Conservation (phyloP, 768 basidiomycete species). For the Pulveroboletus sp. region DNA sequence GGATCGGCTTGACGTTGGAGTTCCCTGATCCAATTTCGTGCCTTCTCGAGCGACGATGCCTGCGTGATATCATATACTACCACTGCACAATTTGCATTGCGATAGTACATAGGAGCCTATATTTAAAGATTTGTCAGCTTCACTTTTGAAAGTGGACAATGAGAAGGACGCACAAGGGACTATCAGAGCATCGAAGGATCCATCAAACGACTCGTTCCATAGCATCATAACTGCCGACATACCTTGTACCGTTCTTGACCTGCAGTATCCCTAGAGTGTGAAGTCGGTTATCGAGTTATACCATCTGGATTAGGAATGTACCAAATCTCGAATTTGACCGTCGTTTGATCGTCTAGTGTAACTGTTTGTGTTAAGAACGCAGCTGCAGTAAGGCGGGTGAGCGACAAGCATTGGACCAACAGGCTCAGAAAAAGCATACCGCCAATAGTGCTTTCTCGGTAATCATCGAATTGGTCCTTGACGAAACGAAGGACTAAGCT, state of each 20-base stretch:
- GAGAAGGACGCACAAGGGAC: slow-evolving; percentile 42
- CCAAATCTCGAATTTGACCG: slow-evolving; percentile 99
- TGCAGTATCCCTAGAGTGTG: slow-evolving; percentile 75
- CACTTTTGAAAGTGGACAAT: background rate
- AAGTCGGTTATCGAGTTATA: background rate
- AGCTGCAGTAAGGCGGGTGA: slow-evolving; percentile 44
- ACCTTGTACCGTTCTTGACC: slow-evolving; percentile 95
- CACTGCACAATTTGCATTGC: slow-evolving; percentile 90
- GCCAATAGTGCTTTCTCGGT: slow-evolving; percentile 91
- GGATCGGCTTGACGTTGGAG: slow-evolving; percentile 97
- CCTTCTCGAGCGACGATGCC: slow-evolving; percentile 87
- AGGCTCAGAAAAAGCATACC: slow-evolving; percentile 38
- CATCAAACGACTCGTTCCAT: background rate
- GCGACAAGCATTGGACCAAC: slow-evolving; percentile 2
- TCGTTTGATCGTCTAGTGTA: slow-evolving; percentile 79
- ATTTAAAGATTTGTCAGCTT: background rate
- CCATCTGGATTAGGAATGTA: slow-evolving; percentile 31
- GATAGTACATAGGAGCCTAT: slow-evolving; percentile 94
- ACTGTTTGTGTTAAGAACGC: slow-evolving; percentile 99
- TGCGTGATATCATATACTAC: slow-evolving; percentile 97
- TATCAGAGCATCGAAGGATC: slow-evolving; percentile 10
- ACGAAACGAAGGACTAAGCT: slow-evolving; percentile 95
- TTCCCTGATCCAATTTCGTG: slow-evolving; percentile 93
- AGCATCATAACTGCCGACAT: slow-evolving; percentile 15
- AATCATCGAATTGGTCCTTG: slow-evolving; percentile 94